Evolutionary conservation across 331 rosid genomes (phyloP).

Genomic region (Dryas integrifolia): DNA sequence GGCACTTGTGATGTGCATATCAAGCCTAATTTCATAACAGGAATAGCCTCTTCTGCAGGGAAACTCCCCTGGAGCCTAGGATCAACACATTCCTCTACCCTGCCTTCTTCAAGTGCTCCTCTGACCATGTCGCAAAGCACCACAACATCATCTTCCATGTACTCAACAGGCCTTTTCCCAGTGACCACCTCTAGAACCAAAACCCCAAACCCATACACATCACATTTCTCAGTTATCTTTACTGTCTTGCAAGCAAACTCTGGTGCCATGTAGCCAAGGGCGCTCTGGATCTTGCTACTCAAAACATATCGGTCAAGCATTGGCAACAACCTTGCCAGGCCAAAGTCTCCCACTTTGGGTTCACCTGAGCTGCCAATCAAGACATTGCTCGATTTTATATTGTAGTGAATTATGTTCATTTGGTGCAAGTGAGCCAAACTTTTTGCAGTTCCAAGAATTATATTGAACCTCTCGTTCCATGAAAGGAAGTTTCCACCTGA

Average conservation of each 20-base stretch:
- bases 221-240: slow-evolving; percentile 93
- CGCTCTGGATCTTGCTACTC: slow-evolving; percentile 99
- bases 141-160: slow-evolving; percentile 98
- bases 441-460: slow-evolving; percentile 86
- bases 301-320: slow-evolving; percentile 93
- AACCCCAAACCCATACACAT: slow-evolving; percentile 87
- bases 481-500: slow-evolving; percentile 75
- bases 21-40: slow-evolving; percentile 84
- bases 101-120: slow-evolving; percentile 87
- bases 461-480: slow-evolving; percentile 85
- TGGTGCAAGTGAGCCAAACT: slow-evolving; percentile 91
- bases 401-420: slow-evolving; percentile 81
- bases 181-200: slow-evolving; percentile 89
- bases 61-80: slow-evolving; percentile 76
- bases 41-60: slow-evolving; percentile 90
- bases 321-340: slow-evolving; percentile 91
- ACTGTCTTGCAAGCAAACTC: slow-evolving; percentile 96
- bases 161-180: slow-evolving; percentile 93
- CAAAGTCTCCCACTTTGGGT: slow-evolving; percentile 89
- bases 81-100: slow-evolving; percentile 88
- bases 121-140: slow-evolving; percentile 98
- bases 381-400: slow-evolving; percentile 92
- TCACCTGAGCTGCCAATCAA: slow-evolving; percentile 77
- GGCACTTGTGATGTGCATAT: slow-evolving; percentile 98
- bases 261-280: slow-evolving; percentile 98